Evolutionary conservation across 2,329 filamentous ascomycete species (phyloP).

Genomic region (Botrytis deweyae): DNA sequence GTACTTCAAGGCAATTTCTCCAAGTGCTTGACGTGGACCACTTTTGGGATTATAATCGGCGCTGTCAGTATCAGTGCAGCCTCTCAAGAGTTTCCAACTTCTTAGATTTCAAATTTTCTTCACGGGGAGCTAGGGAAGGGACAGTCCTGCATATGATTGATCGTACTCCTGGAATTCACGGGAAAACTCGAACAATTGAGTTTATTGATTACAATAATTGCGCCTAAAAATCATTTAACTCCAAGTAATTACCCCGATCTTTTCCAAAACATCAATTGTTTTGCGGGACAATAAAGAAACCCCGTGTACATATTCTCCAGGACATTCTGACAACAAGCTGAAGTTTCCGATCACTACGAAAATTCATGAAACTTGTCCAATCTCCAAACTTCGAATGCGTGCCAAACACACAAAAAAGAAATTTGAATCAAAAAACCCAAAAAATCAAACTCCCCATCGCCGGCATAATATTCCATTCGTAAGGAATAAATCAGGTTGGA

Average conservation of each 20-base stretch:
- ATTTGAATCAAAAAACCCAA: background rate
- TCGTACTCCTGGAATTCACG: background rate
- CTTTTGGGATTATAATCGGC: background rate
- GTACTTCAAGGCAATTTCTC: background rate
- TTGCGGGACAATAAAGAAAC: background rate
- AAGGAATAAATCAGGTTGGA: background rate
- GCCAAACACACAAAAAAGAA: background rate
- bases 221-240: background rate
- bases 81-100: background rate
- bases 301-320: background rate
- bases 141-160: background rate
- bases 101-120: fast-evolving
- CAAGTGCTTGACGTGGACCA: background rate
- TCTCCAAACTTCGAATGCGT: background rate
- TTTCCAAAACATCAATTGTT: background rate
- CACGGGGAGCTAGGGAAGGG: background rate
- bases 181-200: background rate
- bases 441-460: background rate
- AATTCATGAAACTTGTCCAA: background rate
- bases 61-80: background rate
- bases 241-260: background rate
- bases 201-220: background rate
- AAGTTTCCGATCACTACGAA: background rate
- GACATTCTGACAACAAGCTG: background rate
- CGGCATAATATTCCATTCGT: background rate